phyloP scores from a whole-genome alignment of 2,329 filamentous ascomycete genomes.

The Monilinia laxa region DNA sequence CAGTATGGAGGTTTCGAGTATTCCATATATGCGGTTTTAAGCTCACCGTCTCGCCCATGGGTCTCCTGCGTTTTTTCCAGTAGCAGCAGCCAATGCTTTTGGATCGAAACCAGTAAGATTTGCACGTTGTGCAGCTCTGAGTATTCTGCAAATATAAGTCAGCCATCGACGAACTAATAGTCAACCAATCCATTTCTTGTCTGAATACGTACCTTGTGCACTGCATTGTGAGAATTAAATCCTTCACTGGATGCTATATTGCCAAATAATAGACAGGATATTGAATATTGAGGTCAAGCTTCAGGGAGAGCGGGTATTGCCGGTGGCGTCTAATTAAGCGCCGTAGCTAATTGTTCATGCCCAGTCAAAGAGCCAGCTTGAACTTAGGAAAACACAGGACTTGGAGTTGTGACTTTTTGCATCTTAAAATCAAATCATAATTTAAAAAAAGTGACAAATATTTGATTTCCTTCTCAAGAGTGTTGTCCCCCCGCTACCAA shows the following conservation, averaged over 20 bases:
- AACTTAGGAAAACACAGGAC: conserved; percentile 17
- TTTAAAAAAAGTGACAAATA: conserved; percentile 13
- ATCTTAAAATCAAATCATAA: conserved; percentile 1
- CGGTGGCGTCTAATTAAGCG: conserved; percentile 18
- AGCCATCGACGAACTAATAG: conserved; percentile 20
- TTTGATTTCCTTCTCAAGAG: conserved; percentile 5
- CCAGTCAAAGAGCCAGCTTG: conserved; percentile 15
- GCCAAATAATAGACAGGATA: conserved; percentile 9
- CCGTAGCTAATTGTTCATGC: conserved; percentile 9
- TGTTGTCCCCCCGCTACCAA: conserved; percentile 2
- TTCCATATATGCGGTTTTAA: neutral
- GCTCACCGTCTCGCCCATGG: conserved; percentile 66
- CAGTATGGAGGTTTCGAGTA: conserved; percentile 20
- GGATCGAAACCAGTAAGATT: conserved; percentile 94
- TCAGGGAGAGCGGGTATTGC: neutral
- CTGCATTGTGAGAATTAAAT: conserved; percentile 36
- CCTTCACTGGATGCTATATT: conserved; percentile 11
- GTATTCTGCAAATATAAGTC: conserved; percentile 33
- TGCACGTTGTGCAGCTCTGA: conserved; percentile 46
- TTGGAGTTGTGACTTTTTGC: conserved; percentile 17
- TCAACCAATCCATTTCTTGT: too few relatives aligned
- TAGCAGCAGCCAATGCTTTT: conserved; percentile 71
- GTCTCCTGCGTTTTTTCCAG: conserved; percentile 61
- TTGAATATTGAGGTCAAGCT: conserved; percentile 12
- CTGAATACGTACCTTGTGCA: conserved; percentile 33